phyloP scores from a whole-genome alignment of 2,329 filamentous ascomycete genomes.

The Orbilia brochopaga region DNA sequence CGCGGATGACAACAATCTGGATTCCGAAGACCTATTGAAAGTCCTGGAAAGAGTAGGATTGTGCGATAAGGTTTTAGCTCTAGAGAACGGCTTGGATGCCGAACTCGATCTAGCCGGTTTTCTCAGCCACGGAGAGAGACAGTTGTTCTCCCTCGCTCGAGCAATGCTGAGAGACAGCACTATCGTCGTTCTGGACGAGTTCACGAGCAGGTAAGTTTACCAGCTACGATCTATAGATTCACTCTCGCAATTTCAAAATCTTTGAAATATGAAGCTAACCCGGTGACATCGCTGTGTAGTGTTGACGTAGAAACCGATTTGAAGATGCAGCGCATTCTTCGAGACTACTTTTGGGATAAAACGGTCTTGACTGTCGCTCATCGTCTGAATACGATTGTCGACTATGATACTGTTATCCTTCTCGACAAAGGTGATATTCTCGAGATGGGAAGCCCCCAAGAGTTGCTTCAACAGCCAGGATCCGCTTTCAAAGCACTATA shows the following conservation, averaged over 20 bases:
- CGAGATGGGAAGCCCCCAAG: constrained; percentile 85
- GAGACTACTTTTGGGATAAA: constrained; percentile 13
- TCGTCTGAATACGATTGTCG: constrained; percentile 54
- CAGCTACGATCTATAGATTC: background rate
- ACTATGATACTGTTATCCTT: constrained; percentile 86
- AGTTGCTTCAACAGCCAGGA: constrained; percentile 75
- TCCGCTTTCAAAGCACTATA: constrained; percentile 64
- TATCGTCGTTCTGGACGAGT: constrained; percentile 44
- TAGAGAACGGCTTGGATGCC: constrained; percentile 22
- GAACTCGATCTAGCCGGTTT: constrained; percentile 41
- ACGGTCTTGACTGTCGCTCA: constrained; percentile 22
- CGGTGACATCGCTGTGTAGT: background rate
- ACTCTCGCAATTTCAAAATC: background rate
- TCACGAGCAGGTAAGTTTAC: constrained; percentile 38
- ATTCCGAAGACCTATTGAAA: constrained; percentile 20
- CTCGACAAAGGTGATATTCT: constrained; percentile 85
- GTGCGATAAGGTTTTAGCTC: constrained; percentile 30
- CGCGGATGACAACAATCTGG: constrained; percentile 21
- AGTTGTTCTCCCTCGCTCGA: constrained; percentile 63
- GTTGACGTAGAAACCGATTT: constrained; percentile 17
- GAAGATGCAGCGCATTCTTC: constrained; percentile 21
- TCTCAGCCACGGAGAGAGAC: constrained; percentile 54
- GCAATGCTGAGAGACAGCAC: constrained; percentile 57
- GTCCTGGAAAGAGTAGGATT: constrained; percentile 34
- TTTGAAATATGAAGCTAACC: background rate